A percentile compares a stretch with the other conserved stretches of the same genome.
Evolutionary conservation across 768 basidiomycete species (phyloP).

Genomic region (Lactifluus echinatus): DNA sequence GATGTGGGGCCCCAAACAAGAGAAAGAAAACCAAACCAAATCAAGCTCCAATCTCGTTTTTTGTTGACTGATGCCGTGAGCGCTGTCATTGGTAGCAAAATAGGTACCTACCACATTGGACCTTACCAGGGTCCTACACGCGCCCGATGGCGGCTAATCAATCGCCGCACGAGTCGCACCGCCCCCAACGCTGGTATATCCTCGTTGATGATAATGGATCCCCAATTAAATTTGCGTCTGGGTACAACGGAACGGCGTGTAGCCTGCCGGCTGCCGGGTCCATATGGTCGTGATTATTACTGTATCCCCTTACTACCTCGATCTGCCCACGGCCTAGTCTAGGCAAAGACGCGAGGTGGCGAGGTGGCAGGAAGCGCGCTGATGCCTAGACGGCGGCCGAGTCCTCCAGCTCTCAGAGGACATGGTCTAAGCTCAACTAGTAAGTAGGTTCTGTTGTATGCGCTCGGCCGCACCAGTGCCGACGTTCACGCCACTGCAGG

Average conservation of each 20-base stretch:
- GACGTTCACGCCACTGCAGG: not conserved
- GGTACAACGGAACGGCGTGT: not conserved
- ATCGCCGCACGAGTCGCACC: not conserved
- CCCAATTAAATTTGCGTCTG: not conserved
- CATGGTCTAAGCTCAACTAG: not conserved
- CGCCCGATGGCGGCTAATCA: not conserved
- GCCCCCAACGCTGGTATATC: not conserved
- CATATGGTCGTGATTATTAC: not conserved
- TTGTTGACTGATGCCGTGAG: not conserved
- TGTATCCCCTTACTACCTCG: not conserved
- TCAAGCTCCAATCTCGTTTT: not conserved
- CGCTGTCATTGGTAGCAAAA: not conserved
- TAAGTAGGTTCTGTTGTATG: not conserved
- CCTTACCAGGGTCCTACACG: not conserved
- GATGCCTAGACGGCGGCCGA: not conserved
- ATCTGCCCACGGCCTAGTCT: not conserved
- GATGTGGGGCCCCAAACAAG: conserved; percentile 7
- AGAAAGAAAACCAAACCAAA: not conserved
- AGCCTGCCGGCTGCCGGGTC: not conserved
- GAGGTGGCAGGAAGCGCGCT: not conserved
- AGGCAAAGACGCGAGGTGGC: not conserved
- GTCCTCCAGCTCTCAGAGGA: not conserved
- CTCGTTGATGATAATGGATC: not conserved
- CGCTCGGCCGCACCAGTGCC: not conserved
- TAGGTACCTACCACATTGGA: not conserved